phyloP scores from a whole-genome alignment of 306 rosid species.

The Gleditsia sinensis region DNA sequence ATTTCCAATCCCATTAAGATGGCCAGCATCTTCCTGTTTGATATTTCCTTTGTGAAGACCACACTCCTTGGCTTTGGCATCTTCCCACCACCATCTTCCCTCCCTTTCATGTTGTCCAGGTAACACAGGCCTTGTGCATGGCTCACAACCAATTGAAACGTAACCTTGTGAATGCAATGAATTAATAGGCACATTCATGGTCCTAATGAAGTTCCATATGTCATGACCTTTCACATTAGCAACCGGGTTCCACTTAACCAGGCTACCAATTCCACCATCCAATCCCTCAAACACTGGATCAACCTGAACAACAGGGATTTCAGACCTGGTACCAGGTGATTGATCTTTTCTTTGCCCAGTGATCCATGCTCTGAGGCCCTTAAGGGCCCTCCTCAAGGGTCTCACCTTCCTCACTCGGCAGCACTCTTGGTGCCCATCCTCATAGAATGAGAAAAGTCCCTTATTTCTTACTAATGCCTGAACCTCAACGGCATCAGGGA shows the following conservation, averaged over 20 bases:
- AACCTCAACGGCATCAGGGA: slow-evolving; percentile 96
- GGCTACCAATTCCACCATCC: slow-evolving; percentile 83
- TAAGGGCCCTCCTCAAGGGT: slow-evolving; percentile 88
- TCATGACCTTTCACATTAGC: slow-evolving; percentile 78
- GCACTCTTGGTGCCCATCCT: slow-evolving; percentile 99
- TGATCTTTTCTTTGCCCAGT: slow-evolving; percentile 98
- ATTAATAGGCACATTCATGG: slow-evolving; percentile 93
- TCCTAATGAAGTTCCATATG: slow-evolving; percentile 82
- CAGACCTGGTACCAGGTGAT: slow-evolving; percentile 97
- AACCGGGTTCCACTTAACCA: slow-evolving; percentile 98
- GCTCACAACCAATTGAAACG: slow-evolving; percentile 95
- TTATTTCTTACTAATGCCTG: slow-evolving; percentile 89
- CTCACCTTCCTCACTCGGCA: slow-evolving; percentile 96
- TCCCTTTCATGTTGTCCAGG: slow-evolving; percentile 99
- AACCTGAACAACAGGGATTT: slow-evolving; percentile 86
- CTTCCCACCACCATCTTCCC: slow-evolving; percentile 99
- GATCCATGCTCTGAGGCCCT: slow-evolving; percentile 91
- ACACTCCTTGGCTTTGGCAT: slow-evolving; percentile 95
- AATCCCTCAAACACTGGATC: slow-evolving; percentile 96
- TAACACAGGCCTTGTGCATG: slow-evolving; percentile 94
- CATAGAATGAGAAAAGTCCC: slow-evolving; percentile 93
- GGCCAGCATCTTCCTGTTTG: slow-evolving; percentile 56
- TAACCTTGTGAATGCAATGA: slow-evolving; percentile 84
- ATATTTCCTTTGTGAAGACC: slow-evolving; percentile 98
- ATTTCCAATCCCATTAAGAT: slow-evolving; percentile 55